These are phyloP conservation scores for Penicillium vulpinum DNA, from an alignment of 2,329 filamentous ascomycete genomes.

Conservation along the genomic window DNA sequence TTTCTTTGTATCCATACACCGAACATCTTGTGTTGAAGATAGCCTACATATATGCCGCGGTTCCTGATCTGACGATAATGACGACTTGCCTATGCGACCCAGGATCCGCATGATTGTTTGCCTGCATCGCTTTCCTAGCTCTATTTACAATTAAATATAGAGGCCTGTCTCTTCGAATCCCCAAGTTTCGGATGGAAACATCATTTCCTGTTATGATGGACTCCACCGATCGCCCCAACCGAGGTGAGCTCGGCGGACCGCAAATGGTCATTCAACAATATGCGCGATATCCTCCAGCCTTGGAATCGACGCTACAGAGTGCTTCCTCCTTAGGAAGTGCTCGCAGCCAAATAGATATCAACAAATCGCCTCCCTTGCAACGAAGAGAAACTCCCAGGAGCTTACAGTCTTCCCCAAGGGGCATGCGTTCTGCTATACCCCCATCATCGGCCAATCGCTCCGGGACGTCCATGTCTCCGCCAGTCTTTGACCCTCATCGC, in stretches of 20 bases:
- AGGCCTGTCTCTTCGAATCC: neutral
- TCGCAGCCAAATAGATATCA: conserved; percentile 33
- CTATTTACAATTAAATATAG: neutral
- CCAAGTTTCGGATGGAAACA: conserved; percentile 30
- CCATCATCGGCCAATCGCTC: conserved; percentile 30
- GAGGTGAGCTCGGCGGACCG: conserved; percentile 25
- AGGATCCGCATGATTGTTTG: conserved; percentile 11
- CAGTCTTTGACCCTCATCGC: conserved; percentile 34
- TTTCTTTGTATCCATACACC: neutral
- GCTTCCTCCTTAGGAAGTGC: conserved; percentile 39
- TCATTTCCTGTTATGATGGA: conserved; percentile 34
- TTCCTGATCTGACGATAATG: conserved; percentile 9
- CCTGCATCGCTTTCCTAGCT: conserved; percentile 6
- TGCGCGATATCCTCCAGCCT: conserved; percentile 37
- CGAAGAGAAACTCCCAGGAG: conserved; percentile 42
- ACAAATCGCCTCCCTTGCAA: conserved; percentile 39
- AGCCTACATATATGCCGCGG: neutral
- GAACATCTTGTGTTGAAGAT: neutral
- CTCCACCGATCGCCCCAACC: conserved; percentile 25
- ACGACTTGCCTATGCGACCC: conserved; percentile 5
- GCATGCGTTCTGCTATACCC: conserved; percentile 31
- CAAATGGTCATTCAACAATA: conserved; percentile 42
- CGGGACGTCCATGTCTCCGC: conserved; percentile 44
- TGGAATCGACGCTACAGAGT: conserved; percentile 39
- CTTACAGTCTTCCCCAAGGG: conserved; percentile 41